phyloP scores from a whole-genome alignment of 208 protist species.

The Acanthamoeba healyi region DNA sequence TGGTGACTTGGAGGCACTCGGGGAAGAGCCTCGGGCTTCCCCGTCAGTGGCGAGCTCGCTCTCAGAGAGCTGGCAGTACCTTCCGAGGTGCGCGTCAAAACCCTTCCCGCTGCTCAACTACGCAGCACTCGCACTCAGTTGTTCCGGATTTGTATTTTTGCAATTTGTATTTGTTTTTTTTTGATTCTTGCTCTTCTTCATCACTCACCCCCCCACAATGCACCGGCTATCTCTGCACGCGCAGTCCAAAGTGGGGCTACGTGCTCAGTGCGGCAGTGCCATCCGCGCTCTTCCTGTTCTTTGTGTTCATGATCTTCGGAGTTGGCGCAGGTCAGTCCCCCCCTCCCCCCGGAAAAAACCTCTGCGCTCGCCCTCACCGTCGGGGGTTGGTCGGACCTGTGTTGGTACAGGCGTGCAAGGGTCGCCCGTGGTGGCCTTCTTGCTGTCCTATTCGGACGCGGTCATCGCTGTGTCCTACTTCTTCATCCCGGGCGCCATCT shows the following conservation, averaged over 20 bases:
- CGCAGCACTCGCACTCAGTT: too few relatives aligned
- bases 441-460: neutral
- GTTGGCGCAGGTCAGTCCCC: neutral
- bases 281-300: neutral
- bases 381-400: too few relatives aligned
- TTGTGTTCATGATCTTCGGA: neutral
- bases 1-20: too few relatives aligned
- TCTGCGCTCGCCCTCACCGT: too few relatives aligned
- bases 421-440: neutral
- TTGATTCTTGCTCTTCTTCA: too few relatives aligned
- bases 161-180: neutral
- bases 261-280: neutral
- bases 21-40: too few relatives aligned
- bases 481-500: constrained; percentile 44
- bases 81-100: too few relatives aligned
- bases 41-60: too few relatives aligned
- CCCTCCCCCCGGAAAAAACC: neutral
- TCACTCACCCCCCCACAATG: too few relatives aligned
- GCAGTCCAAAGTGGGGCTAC: neutral
- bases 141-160: too few relatives aligned
- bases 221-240: neutral
- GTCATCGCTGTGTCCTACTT: constrained; percentile 31
- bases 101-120: too few relatives aligned
- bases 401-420: neutral
- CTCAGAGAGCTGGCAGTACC: too few relatives aligned